Base-by-base conservation (phyloP, 1,139 yeast species). In the Kazachstania sp. region DNA sequence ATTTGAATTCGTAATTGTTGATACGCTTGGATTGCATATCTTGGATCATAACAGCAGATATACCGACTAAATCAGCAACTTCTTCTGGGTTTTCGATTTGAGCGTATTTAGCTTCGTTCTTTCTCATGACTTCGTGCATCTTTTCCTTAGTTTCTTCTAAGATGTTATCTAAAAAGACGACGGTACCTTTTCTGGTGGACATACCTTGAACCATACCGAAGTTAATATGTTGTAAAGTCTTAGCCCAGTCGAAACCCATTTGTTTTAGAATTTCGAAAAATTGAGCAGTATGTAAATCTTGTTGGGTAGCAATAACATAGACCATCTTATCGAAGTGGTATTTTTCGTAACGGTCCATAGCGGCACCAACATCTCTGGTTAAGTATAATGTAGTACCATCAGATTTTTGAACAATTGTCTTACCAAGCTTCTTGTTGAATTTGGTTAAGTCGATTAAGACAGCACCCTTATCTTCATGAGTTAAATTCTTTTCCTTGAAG, bases 161-260 rank as follows among this genome's bases (percentile, higher is more conserved):
- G 58, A 94, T 94, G 64, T 81, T 85, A 69, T 92, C 97, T 64
- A 94, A 77, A 75, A 94, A 94, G 13, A 94, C 98, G 54, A 94
- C 99, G 38, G 96, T 94, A 58, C 99, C 99, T 71, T 83, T 86
- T 75, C 99, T 83, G 52, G 98, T 92, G 34, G 95, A 85, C 99
- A 94, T 94, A 60, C 99, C 98, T 65, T 81, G 86, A 47, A 94
- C 98, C 95, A 94, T 84, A 69, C 99, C 99, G 61, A 88, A 94
- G 71, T 86, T 92, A 60, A 94, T 79, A 67, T 88, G 97, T 58
- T 75, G 77, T 61, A 92, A 73, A 49, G 75, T 75, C 56, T 78
- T 72, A 42, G 96, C 90, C 96, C 97, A 94, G 51, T 80, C 84
- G 65, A 77, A 81, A 39, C 88, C 97, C 85, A 92, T 79, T 69